phyloP scores from a whole-genome alignment of 2,329 filamentous ascomycete species.

The Geosmithia putterillii region DNA sequence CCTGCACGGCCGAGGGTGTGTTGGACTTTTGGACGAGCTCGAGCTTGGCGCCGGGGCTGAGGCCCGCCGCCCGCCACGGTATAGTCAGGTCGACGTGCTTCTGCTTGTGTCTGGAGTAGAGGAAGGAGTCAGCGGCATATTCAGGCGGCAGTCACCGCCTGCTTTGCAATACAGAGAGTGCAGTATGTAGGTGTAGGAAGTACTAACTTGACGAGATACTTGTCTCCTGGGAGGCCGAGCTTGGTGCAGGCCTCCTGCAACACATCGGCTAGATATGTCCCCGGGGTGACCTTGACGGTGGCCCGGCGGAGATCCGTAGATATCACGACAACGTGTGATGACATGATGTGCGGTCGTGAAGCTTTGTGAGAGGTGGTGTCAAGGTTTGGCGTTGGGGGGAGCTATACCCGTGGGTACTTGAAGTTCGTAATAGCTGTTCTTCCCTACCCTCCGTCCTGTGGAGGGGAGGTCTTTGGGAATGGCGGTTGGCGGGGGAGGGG shows the following conservation, averaged over 20 bases:
- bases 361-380: not conserved
- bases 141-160: too few species aligned
- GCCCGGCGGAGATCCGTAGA: slow-evolving; percentile 66
- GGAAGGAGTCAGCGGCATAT: not conserved
- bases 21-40: slow-evolving; percentile 82
- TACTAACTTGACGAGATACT: slow-evolving; percentile 68
- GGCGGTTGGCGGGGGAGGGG: too few species aligned
- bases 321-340: slow-evolving; percentile 80
- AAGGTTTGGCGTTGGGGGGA: not conserved
- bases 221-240: slow-evolving; percentile 58
- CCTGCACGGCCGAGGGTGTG: slow-evolving; percentile 72
- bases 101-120: slow-evolving; percentile 54
- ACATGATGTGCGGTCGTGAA: slow-evolving; percentile 40
- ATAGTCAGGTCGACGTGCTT: slow-evolving; percentile 78
- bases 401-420: not conserved
- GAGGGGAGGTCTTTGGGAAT: not conserved
- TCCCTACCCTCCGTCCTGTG: not conserved
- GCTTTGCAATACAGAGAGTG: too few species aligned
- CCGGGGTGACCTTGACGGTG: slow-evolving; percentile 71
- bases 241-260: slow-evolving; percentile 80
- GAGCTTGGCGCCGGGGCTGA: slow-evolving; percentile 77
- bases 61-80: slow-evolving; percentile 70
- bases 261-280: slow-evolving; percentile 73
- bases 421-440: not conserved
- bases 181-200: too few species aligned